Conservation (phyloP, 768 basidiomycete genomes). For the Botryobasidium botryosum region DNA sequence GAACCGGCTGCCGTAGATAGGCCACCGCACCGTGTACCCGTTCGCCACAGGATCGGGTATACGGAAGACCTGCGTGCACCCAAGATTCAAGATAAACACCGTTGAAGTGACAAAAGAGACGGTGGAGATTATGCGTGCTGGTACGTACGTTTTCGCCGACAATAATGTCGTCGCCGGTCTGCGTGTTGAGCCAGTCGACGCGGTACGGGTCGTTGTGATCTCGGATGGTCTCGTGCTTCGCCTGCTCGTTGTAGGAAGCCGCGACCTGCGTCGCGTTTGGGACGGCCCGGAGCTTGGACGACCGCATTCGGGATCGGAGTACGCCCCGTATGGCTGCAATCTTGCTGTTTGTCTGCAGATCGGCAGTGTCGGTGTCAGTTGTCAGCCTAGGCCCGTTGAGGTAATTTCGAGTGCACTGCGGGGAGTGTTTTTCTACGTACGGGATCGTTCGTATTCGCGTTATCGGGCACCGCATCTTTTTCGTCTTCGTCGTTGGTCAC, state of each 20-base stretch:
- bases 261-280: constrained; percentile 17
- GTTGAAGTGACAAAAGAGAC: not conserved
- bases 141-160: constrained; percentile 51
- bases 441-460: too few relatives aligned
- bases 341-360: constrained; percentile 54
- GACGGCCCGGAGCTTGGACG: constrained; percentile 47
- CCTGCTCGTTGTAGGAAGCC: constrained; percentile 53
- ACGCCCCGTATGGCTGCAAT: constrained; percentile 31
- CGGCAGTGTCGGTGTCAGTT: too few relatives aligned
- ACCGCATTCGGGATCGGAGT: constrained; percentile 21
- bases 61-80: constrained; percentile 37
- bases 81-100: not conserved
- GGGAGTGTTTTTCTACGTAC: too few relatives aligned
- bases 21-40: constrained; percentile 65
- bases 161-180: constrained; percentile 33
- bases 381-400: too few relatives aligned
- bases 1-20: constrained; percentile 65
- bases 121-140: constrained; percentile 9
- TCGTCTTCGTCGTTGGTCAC: constrained; percentile 6
- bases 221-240: constrained; percentile 70
- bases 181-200: constrained; percentile 64
- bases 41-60: constrained; percentile 49
- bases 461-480: not conserved
- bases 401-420: too few relatives aligned
- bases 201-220: constrained; percentile 71